These are phyloP conservation scores for Rhizopogon roseolus DNA, from an alignment of 768 basidiomycete genomes.

Conservation along the genomic window DNA sequence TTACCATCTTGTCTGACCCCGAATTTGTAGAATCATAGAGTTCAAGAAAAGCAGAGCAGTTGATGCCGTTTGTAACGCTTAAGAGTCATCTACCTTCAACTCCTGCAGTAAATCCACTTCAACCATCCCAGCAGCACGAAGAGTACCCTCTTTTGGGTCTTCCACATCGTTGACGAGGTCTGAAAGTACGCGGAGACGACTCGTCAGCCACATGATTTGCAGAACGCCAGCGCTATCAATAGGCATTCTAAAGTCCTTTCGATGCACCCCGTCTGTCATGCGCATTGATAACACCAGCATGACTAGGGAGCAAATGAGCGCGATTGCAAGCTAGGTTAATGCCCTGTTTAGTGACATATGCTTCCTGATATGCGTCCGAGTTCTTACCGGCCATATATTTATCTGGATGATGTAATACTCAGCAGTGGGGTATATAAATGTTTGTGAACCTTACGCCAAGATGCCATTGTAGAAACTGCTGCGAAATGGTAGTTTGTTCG, in stretches of 20 bases:
- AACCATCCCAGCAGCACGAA: conserved; percentile 9
- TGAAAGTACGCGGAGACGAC: conserved; percentile 2
- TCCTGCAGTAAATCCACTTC: not conserved
- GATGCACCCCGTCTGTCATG: not conserved
- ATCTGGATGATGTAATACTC: not conserved
- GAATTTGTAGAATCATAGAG: no score
- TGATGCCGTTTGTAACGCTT: not conserved
- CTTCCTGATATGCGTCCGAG: not conserved
- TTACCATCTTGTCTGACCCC: no score
- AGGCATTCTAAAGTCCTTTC: not conserved
- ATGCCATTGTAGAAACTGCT: conserved; percentile 6
- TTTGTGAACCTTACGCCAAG: conserved; percentile 8
- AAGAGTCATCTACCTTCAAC: not conserved
- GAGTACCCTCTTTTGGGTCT: not conserved
- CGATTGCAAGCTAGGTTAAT: conserved; percentile 3
- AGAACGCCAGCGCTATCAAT: conserved; percentile 7
- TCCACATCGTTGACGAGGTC: not conserved
- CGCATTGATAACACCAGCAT: conserved; percentile 1
- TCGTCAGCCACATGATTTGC: conserved; percentile 9
- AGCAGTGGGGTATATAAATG: not conserved
- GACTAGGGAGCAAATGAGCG: conserved; percentile 1
- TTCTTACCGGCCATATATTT: conserved; percentile 11
- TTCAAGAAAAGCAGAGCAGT: no score
- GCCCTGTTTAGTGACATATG: not conserved
- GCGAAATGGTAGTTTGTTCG: conserved; percentile 4